phyloP scores from a whole-genome alignment of 176 grass and related monocot species.

The Tillandsia fasciculata region DNA sequence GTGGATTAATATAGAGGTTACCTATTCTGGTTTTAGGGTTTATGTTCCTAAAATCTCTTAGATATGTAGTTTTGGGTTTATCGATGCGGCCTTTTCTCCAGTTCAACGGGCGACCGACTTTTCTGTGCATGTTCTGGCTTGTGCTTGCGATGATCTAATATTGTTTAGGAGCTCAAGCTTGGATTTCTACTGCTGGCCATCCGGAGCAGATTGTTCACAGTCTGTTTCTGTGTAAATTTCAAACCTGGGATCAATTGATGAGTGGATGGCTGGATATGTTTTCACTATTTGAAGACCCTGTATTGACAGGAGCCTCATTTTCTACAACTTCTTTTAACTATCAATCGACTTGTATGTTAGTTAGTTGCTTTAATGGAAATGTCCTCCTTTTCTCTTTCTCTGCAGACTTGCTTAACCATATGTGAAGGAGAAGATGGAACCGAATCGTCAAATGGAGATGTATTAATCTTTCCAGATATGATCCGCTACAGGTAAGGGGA shows the following conservation, averaged over 20 bases:
- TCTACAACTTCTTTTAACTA: not conserved
- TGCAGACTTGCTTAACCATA: constrained; percentile 76
- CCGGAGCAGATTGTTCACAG: no score
- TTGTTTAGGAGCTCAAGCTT: no score
- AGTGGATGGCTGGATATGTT: not conserved
- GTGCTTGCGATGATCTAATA: no score
- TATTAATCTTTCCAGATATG: constrained; percentile 98
- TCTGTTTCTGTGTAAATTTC: not conserved
- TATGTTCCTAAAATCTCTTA: not conserved
- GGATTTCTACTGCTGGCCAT: no score
- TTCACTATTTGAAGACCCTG: not conserved
- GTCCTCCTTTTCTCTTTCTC: constrained; percentile 3
- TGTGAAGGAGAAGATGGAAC: constrained; percentile 93
- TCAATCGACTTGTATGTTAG: not conserved
- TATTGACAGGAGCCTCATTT: not conserved
- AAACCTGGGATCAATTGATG: not conserved
- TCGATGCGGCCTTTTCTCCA: no score
- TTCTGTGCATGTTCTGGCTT: no score
- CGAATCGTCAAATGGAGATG: constrained; percentile 85
- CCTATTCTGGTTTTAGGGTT: not conserved
- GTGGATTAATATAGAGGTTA: not conserved
- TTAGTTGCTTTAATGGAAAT: constrained; percentile 7
- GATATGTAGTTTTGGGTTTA: no score
- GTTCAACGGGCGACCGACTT: no score
- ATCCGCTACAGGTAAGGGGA: constrained; percentile 81